phyloP scores from a whole-genome alignment of 306 rosid species.

The Fragaria vesca region DNA sequence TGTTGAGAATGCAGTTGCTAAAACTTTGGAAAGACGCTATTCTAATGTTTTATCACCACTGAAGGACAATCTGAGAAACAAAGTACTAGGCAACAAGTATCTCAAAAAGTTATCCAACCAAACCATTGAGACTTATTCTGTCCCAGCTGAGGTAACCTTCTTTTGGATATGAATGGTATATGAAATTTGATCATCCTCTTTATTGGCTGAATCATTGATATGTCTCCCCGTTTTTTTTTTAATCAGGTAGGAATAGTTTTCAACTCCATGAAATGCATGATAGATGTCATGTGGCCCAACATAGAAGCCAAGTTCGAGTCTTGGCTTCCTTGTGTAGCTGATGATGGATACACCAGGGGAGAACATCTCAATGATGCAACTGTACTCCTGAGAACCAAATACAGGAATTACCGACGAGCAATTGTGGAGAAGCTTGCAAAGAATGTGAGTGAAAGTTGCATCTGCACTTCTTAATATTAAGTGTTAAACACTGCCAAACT shows the following conservation, averaged over 20 bases:
- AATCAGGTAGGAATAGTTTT: slow-evolving; percentile 28
- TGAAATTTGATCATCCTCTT: background rate
- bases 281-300: slow-evolving; percentile 34
- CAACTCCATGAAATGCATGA: slow-evolving; percentile 33
- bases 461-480: background rate
- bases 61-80: slow-evolving; percentile 31
- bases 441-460: slow-evolving; percentile 22
- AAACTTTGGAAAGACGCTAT: slow-evolving; percentile 34
- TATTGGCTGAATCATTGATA: background rate
- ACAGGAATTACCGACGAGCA: slow-evolving; percentile 33
- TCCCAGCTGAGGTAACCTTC: slow-evolving; percentile 31
- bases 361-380: slow-evolving; percentile 27
- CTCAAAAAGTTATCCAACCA: slow-evolving; percentile 32
- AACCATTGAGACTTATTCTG: slow-evolving; percentile 20
- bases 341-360: slow-evolving; percentile 23
- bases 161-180: background rate
- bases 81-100: slow-evolving; percentile 38
- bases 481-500: background rate
- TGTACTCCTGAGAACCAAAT: slow-evolving; percentile 28
- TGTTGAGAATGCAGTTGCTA: slow-evolving; percentile 32
- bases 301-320: slow-evolving; percentile 32
- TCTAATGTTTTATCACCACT: slow-evolving; percentile 30
- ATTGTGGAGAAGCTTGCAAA: slow-evolving; percentile 34
- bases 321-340: slow-evolving; percentile 24
- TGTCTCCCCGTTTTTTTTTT: background rate